Base-by-base conservation (phyloP, 129 eudicot species). In the Tagetes erecta region DNA sequence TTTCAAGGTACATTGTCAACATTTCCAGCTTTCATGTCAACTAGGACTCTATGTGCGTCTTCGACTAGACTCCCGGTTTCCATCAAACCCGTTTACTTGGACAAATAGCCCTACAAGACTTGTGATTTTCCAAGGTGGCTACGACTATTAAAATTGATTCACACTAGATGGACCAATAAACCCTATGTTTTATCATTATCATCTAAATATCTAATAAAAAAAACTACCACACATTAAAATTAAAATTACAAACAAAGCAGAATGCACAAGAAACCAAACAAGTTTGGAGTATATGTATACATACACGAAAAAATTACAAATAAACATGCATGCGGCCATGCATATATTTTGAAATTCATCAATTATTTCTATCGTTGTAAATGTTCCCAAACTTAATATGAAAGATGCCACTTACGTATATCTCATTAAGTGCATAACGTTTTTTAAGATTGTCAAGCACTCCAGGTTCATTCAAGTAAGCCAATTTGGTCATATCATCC, bases 401-500 rank as follows among this genome's bases (percentile, higher is more conserved):
- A 30, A 79, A 44, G 55, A 27, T 40, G 42, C 34, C 67, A 78
- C 99, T 85, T 80, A 95, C 99, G 68, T 95, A 95, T 53, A 95
- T 95, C 81, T 91, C 97, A 77, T 95, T 92, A 56, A 95, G 96
- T 40, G 88, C 86, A 67, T 95, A 95, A 60, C 97, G 82, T 75
- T 89, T 95, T 84, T 84, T 90, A 31, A 95, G 91, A 79, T 95
- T 95, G 71, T 95, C 96, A 59, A 95, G 95, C 76, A 95, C 99
- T 53, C 99, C 97, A 49, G 99, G 97, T 84, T 95, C 99, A 77
- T 95, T 95, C 83, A 95, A 76, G 73, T 95, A 95, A 11, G 99
- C 91, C 81, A 95, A 78, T 68, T 95, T 95, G 71, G 99, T 95
- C 99, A 95, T 95, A 76, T 95, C 99, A 81, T 95, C 99, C 14